phyloP scores from a whole-genome alignment of 2,329 filamentous ascomycete species.

The Paecilomyces fulvus region DNA sequence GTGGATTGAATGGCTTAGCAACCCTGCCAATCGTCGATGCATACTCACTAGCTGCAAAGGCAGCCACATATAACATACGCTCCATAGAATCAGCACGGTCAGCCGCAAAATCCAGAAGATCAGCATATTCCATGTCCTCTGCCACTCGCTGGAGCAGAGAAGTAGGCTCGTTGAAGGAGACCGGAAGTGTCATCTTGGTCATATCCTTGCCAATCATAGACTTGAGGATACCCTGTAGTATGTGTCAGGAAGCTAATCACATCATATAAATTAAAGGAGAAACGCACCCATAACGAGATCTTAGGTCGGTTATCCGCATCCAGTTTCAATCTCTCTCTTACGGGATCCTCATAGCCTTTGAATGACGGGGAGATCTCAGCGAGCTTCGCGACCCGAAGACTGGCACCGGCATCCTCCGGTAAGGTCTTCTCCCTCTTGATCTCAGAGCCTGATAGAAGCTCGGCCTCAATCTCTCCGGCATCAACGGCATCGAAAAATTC shows the following conservation, averaged over 20 bases:
- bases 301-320: slow-evolving; percentile 89
- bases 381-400: slow-evolving; percentile 41
- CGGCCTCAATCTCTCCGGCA: slow-evolving; percentile 71
- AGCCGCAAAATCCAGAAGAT: slow-evolving; percentile 80
- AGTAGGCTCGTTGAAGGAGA: slow-evolving; percentile 97
- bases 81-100: slow-evolving; percentile 81
- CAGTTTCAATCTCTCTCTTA: slow-evolving; percentile 71
- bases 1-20: slow-evolving; percentile 95
- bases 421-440: slow-evolving; percentile 40
- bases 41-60: slow-evolving; percentile 93
- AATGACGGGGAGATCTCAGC: slow-evolving; percentile 69
- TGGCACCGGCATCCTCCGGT: slow-evolving; percentile 26
- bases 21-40: slow-evolving; percentile 94
- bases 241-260: slow-evolving; percentile 1
- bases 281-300: slow-evolving; percentile 85
- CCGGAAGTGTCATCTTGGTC: slow-evolving; percentile 98
- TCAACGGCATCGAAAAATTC: slow-evolving; percentile 98
- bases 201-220: slow-evolving; percentile 99
- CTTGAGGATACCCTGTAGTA: slow-evolving; percentile 74
- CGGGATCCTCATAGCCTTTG: slow-evolving; percentile 82
- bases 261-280: not conserved
- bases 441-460: slow-evolving; percentile 51
- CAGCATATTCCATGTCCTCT: slow-evolving; percentile 96
- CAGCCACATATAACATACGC: slow-evolving; percentile 86
- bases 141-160: slow-evolving; percentile 89